Percentiles rank a stretch among this genome's conserved stretches.
These are phyloP conservation scores for Phytopythium boreale DNA, from an alignment of 352 stramenopile genomes.

Conservation along the genomic window DNA sequence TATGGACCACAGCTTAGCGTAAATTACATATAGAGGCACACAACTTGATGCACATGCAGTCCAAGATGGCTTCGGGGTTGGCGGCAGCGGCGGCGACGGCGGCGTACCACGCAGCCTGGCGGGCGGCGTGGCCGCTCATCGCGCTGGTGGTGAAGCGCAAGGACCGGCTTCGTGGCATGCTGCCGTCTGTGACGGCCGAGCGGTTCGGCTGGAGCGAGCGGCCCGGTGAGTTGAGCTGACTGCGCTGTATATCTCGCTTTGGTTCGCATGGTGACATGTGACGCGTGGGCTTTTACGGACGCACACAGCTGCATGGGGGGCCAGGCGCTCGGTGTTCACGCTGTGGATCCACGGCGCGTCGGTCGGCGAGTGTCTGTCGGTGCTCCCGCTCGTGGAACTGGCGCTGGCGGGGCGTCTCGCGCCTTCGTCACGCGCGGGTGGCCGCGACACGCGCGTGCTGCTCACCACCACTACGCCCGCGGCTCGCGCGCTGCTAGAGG, in stretches of 20 bases:
- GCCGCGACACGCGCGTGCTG: conserved; percentile 33
- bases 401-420: conserved; percentile 22
- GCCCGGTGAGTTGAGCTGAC: conserved; percentile 29
- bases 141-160: conserved; percentile 53
- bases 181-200: conserved; percentile 32
- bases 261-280: background rate
- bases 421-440: background rate
- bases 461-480: conserved; percentile 68
- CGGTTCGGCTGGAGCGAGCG: conserved; percentile 44
- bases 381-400: conserved; percentile 57
- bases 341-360: conserved; percentile 78
- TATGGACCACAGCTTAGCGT: too few relatives aligned
- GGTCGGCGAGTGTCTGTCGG: conserved; percentile 69
- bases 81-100: conserved; percentile 11
- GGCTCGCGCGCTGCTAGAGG: conserved; percentile 39
- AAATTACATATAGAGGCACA: background rate
- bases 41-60: too few relatives aligned
- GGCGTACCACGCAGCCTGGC: conserved; percentile 56
- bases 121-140: conserved; percentile 43
- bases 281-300: conserved; percentile 12
- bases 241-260: background rate
- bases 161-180: conserved; percentile 37
- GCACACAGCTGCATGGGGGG: background rate
- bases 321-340: conserved; percentile 19
- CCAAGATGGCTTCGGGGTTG: background rate